Base-by-base conservation (phyloP, 345 rosid species). In the Salix arbutifolia region DNA sequence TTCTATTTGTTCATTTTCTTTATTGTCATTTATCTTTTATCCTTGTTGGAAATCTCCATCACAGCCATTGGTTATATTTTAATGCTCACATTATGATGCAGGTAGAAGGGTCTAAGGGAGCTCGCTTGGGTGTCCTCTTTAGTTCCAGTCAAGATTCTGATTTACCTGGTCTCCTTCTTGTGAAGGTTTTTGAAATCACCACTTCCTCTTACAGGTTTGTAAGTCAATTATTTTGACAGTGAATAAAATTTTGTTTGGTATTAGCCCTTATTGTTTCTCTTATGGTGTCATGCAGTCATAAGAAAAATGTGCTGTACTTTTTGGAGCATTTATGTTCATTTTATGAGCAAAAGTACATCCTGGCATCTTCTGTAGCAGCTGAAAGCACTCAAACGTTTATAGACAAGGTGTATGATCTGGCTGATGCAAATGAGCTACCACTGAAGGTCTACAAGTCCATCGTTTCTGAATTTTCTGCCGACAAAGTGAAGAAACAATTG, bases 91-190 rank as follows among this genome's bases (percentile, higher is more conserved):
- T 56, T 74, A 48, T 78, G 73, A 65, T 81, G 85, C 89, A 96
- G 99, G 77, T 91, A 61, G 86, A 83, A 83, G 98, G 98, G 48
- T 87, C 99, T 74, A 90, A 90, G 86, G 75, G 78, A 84, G 93
- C 91, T 80, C 96, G 99, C 73, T 64, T 92, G 77, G 99, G 97
- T 82, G 91, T 91, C 60, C 79, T 95, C 65, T 93, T 93, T 81
- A 89, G 82, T 77, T 86, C 85, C 76, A 84, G 82, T 74, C 78
- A 75, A 72, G 86, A 88, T 81, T 78, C 88, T 74, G 86, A 87
- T 84, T 76, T 86, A 79, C 71, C 86, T 38, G 82, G 85, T 82
- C 89, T 91, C 70, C 88, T 93, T 67, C 88, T 95, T 64, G 78
- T 86, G 76, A 91, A 91, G 90, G 83, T 82, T 69, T 91, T 93